phyloP scores from a whole-genome alignment of 78 protist genomes.

The Tieghemostelium lacteum region DNA sequence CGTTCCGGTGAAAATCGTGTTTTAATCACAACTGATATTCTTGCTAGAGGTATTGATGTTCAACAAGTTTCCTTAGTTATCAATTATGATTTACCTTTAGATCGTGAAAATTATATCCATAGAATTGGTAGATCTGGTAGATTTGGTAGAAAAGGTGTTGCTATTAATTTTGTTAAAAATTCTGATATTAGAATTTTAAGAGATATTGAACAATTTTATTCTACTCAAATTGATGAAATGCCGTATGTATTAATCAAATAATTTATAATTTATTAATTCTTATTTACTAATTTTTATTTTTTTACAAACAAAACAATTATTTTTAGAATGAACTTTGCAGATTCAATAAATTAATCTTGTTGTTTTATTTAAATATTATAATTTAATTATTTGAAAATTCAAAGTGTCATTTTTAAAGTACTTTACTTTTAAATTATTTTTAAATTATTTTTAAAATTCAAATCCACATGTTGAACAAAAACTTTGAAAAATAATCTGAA shows the following conservation, averaged over 20 bases:
- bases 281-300: neutral
- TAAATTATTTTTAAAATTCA: too few species aligned
- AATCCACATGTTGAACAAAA: too few species aligned
- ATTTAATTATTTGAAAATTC: too few species aligned
- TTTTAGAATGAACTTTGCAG: conserved; percentile 49
- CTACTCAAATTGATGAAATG: conserved; percentile 86
- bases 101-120: conserved; percentile 85
- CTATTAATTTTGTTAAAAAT: conserved; percentile 90
- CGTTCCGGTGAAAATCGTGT: conserved; percentile 94
- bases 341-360: conserved; percentile 54
- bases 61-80: conserved; percentile 94
- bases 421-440: too few species aligned
- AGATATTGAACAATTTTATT: conserved; percentile 90
- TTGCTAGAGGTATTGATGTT: conserved; percentile 97
- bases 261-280: neutral
- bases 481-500: too few species aligned
- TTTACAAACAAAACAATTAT: neutral
- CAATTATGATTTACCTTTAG: conserved; percentile 94
- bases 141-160: conserved; percentile 96
- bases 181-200: conserved; percentile 83
- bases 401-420: too few species aligned
- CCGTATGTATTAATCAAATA: conserved; percentile 22
- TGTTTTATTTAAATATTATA: too few species aligned
- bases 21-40: conserved; percentile 97
- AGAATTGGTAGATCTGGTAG: conserved; percentile 95